Conservation (phyloP, 208 protist genomes). For the Porcisia deanei region DNA sequence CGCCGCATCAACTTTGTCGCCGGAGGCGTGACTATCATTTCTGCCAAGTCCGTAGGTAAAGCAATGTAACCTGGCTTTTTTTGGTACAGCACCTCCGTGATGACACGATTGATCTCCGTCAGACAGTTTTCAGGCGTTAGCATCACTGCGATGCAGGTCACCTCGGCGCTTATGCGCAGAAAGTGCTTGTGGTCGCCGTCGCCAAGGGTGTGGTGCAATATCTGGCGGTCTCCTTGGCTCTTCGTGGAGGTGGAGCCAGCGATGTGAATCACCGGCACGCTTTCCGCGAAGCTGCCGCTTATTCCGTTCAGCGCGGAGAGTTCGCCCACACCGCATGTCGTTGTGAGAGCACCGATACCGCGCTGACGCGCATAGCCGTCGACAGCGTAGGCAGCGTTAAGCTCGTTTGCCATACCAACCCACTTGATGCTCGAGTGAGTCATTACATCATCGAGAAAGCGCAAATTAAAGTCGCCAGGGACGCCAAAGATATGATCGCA, state of each 20-base stretch:
- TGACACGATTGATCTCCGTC: constrained; percentile 54
- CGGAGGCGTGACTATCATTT: constrained; percentile 37
- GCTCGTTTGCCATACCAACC: constrained; percentile 61
- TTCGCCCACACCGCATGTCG: constrained; percentile 60
- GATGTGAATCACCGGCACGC: constrained; percentile 56
- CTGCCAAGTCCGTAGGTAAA: constrained; percentile 42
- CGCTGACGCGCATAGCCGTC: constrained; percentile 55
- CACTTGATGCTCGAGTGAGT: constrained; percentile 44
- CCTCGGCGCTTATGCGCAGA: constrained; percentile 33
- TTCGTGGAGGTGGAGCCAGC: constrained; percentile 34
- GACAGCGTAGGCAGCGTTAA: constrained; percentile 60
- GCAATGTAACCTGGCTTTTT: constrained; percentile 59
- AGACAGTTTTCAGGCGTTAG: constrained; percentile 50
- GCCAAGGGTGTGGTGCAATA: constrained; percentile 57
- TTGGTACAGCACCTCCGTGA: constrained; percentile 48
- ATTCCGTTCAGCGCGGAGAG: constrained; percentile 50
- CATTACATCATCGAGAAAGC: constrained; percentile 67
- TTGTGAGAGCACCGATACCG: constrained; percentile 39
- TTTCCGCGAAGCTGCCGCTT: constrained; percentile 38
- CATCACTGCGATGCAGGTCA: constrained; percentile 40
- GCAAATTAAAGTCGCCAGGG: constrained; percentile 67
- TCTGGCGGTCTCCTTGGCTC: constrained; percentile 26
- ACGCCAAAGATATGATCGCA: constrained; percentile 60
- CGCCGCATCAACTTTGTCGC: constrained; percentile 33
- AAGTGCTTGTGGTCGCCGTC: constrained; percentile 54